phyloP scores from a whole-genome alignment of 176 grass and related monocot species.

The Oryza glumipatula region DNA sequence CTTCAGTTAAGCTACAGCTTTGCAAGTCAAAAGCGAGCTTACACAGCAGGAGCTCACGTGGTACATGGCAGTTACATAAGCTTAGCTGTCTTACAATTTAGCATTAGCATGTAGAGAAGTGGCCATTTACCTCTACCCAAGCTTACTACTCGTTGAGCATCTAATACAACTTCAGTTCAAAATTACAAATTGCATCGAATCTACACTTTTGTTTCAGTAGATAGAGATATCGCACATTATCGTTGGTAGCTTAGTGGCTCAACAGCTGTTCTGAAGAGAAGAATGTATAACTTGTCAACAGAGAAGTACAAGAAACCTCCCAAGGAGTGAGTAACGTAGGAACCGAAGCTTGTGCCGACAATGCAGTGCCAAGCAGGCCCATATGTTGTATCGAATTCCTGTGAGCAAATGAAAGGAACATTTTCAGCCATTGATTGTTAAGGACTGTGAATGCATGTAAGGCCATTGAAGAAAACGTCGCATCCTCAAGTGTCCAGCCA shows the following conservation, averaged over 20 bases:
- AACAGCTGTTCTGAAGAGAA: constrained; percentile 66
- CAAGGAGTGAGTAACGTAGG: constrained; percentile 70
- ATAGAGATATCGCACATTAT: constrained; percentile 14
- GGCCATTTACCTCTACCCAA: constrained; percentile 18
- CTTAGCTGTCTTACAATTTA: constrained; percentile 12
- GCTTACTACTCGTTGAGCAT: background rate
- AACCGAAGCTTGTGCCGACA: constrained; percentile 75
- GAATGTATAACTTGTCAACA: constrained; percentile 63
- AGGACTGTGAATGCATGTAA: background rate
- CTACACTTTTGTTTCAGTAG: constrained; percentile 21
- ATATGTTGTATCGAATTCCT: constrained; percentile 73
- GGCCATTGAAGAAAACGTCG: background rate
- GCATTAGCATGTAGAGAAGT: constrained; percentile 7
- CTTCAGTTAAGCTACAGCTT: background rate
- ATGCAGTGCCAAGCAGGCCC: constrained; percentile 86
- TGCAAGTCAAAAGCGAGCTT: background rate
- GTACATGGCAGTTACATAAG: background rate
- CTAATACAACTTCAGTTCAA: constrained; percentile 36
- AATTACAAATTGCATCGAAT: constrained; percentile 35
- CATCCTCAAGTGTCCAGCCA: background rate
- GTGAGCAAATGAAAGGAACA: constrained; percentile 11
- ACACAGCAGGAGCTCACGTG: background rate
- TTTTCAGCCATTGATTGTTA: background rate
- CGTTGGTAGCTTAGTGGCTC: constrained; percentile 41
- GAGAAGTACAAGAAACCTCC: constrained; percentile 79